phyloP scores from a whole-genome alignment of 768 basidiomycete genomes.

The Erythrobasidium yunnanense region DNA sequence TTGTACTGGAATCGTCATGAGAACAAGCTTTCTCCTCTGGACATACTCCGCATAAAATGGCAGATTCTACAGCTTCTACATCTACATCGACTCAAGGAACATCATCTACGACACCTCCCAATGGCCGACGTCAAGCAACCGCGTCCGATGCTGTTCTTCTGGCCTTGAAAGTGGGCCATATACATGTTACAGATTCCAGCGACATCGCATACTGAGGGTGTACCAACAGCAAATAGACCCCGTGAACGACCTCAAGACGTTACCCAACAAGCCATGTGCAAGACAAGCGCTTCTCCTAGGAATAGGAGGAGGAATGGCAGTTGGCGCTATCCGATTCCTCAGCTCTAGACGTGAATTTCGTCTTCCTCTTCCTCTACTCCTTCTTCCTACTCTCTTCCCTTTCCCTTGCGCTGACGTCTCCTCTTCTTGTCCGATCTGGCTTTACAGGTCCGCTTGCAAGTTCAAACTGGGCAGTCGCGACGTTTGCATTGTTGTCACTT shows the following conservation, averaged over 20 bases:
- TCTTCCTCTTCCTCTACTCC: not conserved
- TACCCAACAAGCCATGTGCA: slow-evolving; percentile 11
- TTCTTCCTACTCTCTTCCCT: not conserved
- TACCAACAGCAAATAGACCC: slow-evolving; percentile 18
- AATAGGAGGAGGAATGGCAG: slow-evolving; percentile 10
- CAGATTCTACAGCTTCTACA: not conserved
- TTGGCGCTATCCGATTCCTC: slow-evolving; percentile 24
- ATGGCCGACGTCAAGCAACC: not conserved
- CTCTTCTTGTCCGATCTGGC: not conserved
- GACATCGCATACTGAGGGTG: not conserved
- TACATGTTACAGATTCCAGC: not conserved
- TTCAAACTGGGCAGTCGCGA: slow-evolving; percentile 26
- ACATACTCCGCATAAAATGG: no score
- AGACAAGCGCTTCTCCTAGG: slow-evolving; percentile 16
- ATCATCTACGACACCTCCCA: not conserved
- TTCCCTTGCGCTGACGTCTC: not conserved
- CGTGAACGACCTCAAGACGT: not conserved
- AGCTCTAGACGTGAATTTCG: slow-evolving; percentile 5
- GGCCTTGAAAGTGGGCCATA: slow-evolving; percentile 5
- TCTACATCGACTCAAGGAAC: not conserved
- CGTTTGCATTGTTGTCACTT: slow-evolving; percentile 4
- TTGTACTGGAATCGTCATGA: no score
- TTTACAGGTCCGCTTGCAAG: slow-evolving; percentile 16
- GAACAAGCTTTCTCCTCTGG: no score
- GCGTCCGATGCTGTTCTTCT: slow-evolving; percentile 14